Evolutionary conservation across 2,329 filamentous ascomycete genomes (phyloP).

Genomic region (Westerdykella aurantiaca): DNA sequence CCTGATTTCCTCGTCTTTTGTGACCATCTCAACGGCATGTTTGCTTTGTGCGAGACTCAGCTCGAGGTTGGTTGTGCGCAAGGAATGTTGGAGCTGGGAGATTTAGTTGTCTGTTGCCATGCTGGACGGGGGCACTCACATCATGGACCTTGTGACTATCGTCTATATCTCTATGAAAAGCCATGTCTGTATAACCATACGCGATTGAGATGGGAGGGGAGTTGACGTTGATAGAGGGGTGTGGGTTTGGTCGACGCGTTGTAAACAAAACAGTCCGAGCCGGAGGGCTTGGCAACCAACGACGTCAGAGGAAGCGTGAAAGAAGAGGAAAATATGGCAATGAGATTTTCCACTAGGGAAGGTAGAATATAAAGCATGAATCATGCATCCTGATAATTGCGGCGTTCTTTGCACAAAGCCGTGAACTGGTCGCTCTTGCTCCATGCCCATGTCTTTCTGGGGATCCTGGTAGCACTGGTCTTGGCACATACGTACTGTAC

Average conservation of each 20-base stretch:
- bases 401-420: neutral
- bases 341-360: too few species aligned
- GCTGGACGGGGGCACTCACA: conserved; percentile 18
- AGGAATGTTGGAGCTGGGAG: conserved; percentile 43
- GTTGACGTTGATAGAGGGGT: conserved; percentile 15
- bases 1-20: conserved; percentile 69
- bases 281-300: neutral
- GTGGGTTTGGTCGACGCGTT: conserved; percentile 20
- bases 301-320: neutral
- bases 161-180: conserved; percentile 20
- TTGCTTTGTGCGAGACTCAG: conserved; percentile 61
- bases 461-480: neutral
- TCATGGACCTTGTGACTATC: conserved; percentile 30
- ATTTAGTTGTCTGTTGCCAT: neutral
- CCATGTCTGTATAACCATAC: conserved; percentile 23
- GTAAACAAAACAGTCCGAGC: conserved; percentile 27
- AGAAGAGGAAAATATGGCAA: neutral
- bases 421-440: neutral
- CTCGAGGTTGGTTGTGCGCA: conserved; percentile 56
- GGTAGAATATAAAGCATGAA: neutral
- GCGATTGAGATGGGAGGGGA: conserved; percentile 2
- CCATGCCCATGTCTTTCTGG: neutral
- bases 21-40: conserved; percentile 60
- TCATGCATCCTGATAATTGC: neutral
- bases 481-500: neutral